phyloP scores from a whole-genome alignment of 148 eudicot species.

The Amaranthus hypochondriacus region DNA sequence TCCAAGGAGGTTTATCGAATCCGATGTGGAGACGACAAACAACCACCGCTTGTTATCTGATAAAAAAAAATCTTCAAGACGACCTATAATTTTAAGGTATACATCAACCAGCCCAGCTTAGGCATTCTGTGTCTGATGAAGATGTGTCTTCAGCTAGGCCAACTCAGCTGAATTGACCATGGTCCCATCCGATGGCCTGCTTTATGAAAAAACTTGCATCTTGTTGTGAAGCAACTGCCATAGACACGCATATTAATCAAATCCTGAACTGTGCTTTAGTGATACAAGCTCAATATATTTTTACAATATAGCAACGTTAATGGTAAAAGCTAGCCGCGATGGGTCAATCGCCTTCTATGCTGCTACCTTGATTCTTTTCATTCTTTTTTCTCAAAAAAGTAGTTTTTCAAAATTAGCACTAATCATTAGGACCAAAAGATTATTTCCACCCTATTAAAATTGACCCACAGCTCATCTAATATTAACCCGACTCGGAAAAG shows the following conservation, averaged over 20 bases:
- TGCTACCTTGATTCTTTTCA: too few relatives aligned
- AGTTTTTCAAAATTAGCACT: neutral
- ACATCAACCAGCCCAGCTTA: conserved; percentile 26
- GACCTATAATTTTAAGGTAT: conserved; percentile 16
- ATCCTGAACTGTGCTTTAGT: neutral
- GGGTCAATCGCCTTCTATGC: too few relatives aligned
- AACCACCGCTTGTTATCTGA: conserved; percentile 26
- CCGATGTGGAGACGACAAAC: conserved; percentile 19
- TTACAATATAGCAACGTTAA: neutral
- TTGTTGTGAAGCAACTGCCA: conserved; percentile 23
- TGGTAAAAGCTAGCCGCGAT: too few relatives aligned
- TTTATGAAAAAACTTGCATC: conserved; percentile 25
- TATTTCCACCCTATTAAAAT: neutral
- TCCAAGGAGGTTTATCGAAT: conserved; percentile 14
- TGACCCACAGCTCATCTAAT: neutral
- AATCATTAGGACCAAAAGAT: neutral
- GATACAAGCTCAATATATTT: neutral
- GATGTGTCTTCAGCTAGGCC: conserved; percentile 24
- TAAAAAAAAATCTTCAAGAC: conserved; percentile 14
- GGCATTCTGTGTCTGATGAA: conserved; percentile 18
- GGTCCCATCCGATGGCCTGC: conserved; percentile 27
- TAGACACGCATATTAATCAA: neutral
- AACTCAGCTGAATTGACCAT: conserved; percentile 17
- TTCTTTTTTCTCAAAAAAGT: too few relatives aligned
- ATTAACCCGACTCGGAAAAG: too few relatives aligned